Percentiles rank a stretch among this genome's conserved stretches.
Conservation (phyloP, 2,329 filamentous ascomycete genomes). For the Verticillium klebahnii region DNA sequence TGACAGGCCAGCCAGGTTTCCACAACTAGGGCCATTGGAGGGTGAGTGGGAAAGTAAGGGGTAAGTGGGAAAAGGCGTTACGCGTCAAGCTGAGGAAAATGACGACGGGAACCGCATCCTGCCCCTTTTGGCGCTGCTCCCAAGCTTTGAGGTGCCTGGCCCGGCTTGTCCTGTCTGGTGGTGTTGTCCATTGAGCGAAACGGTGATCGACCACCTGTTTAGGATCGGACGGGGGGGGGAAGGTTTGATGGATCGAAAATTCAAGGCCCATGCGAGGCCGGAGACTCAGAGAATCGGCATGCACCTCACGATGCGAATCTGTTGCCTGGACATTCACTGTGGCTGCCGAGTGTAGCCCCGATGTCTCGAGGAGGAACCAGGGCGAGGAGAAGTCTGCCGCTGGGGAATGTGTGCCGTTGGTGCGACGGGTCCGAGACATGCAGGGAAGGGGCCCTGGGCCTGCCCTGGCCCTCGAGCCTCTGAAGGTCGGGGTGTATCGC, state of each 20-base stretch:
- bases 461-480: neutral
- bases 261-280: neutral
- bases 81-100: neutral
- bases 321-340: neutral
- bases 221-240: neutral
- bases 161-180: neutral
- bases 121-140: neutral
- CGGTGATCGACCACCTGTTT: neutral
- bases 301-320: neutral
- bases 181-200: neutral
- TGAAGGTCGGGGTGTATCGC: neutral
- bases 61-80: neutral
- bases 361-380: neutral
- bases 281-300: neutral
- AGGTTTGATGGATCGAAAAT: neutral
- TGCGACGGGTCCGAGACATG: neutral
- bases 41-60: neutral
- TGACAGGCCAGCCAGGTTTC: neutral
- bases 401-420: neutral
- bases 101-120: neutral
- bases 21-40: neutral
- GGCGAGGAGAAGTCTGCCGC: neutral
- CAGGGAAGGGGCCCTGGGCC: neutral
- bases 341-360: neutral
- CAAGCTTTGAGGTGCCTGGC: neutral